These are phyloP conservation scores for Pelargonium nanum DNA, from an alignment of 345 rosid genomes.

Conservation along the genomic window DNA sequence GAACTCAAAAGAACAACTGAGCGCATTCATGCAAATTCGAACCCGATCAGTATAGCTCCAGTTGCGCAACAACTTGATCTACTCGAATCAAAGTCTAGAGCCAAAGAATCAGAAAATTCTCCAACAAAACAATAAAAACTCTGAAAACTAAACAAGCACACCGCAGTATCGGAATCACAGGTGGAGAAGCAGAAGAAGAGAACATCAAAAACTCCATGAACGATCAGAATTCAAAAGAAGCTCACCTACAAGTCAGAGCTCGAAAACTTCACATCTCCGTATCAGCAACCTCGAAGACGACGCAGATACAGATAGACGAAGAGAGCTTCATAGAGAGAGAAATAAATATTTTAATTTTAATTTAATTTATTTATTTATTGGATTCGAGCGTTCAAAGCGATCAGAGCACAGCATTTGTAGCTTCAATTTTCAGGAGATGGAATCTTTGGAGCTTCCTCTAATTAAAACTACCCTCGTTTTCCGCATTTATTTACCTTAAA, in stretches of 20 bases:
- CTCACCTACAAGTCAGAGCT: conserved; percentile 24
- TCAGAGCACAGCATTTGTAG: conserved; percentile 9
- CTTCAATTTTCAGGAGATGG: conserved; percentile 17
- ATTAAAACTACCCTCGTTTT: background rate
- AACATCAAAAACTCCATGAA: background rate
- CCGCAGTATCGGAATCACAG: background rate
- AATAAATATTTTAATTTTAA: conserved; percentile 13
- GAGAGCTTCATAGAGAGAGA: background rate
- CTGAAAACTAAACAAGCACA: background rate
- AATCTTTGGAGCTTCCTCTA: conserved; percentile 1
- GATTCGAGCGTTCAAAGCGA: conserved; percentile 7
- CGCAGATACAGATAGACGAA: conserved; percentile 5
- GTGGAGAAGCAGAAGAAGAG: background rate
- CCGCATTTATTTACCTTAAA: background rate
- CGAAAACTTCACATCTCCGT: background rate
- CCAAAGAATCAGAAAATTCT: background rate
- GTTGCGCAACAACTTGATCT: background rate
- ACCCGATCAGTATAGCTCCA: background rate
- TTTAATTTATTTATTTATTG: too few relatives aligned
- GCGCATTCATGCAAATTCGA: background rate
- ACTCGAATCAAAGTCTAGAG: background rate
- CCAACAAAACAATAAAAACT: background rate
- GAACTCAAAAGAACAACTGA: background rate
- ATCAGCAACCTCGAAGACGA: background rate
- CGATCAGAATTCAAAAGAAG: conserved; percentile 8